Evolutionary conservation across 345 rosid genomes (phyloP).

Genomic region (Brassica juncea): DNA sequence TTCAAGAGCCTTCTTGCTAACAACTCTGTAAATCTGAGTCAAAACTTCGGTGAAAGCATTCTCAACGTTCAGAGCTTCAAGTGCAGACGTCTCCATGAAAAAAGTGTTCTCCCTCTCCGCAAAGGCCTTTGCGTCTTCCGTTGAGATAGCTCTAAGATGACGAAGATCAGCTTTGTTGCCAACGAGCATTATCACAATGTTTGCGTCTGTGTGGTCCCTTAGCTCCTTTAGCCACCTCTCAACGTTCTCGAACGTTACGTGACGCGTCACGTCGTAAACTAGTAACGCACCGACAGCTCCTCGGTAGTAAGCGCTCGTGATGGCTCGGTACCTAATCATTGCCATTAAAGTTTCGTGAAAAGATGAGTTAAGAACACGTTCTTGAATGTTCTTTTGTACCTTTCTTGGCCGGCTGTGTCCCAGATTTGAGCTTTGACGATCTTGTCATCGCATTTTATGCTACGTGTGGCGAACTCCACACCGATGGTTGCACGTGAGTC

Average conservation of each 20-base stretch:
- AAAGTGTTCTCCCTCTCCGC: slow-evolving; percentile 72
- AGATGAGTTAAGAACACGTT: too few relatives aligned
- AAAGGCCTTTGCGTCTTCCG: slow-evolving; percentile 64
- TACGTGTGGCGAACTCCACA: slow-evolving; percentile 88
- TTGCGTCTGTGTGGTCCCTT: slow-evolving; percentile 77
- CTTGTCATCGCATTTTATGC: slow-evolving; percentile 76
- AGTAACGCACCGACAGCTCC: slow-evolving; percentile 88
- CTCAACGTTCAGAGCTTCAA: slow-evolving; percentile 81
- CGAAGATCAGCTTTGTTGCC: slow-evolving; percentile 94
- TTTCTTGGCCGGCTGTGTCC: slow-evolving; percentile 97
- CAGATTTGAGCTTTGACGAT: slow-evolving; percentile 92
- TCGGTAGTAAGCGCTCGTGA: slow-evolving; percentile 87
- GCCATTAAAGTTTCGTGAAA: too few relatives aligned
- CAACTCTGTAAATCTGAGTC: slow-evolving; percentile 72
- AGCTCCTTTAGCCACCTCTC: slow-evolving; percentile 94
- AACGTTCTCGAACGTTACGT: slow-evolving; percentile 80
- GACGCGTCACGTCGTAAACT: slow-evolving; percentile 83
- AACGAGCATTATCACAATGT: slow-evolving; percentile 86
- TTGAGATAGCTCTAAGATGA: slow-evolving; percentile 75
- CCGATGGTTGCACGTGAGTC: slow-evolving; percentile 92
- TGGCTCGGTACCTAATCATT: slow-evolving; percentile 63
- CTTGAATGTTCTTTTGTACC: slow-evolving; percentile 36
- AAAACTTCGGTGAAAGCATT: slow-evolving; percentile 81
- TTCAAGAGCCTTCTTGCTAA: slow-evolving; percentile 82
- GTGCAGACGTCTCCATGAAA: slow-evolving; percentile 91